These are phyloP conservation scores for Yarrowia divulgata DNA, from an alignment of 805 yeast species.

Conservation along the genomic window DNA sequence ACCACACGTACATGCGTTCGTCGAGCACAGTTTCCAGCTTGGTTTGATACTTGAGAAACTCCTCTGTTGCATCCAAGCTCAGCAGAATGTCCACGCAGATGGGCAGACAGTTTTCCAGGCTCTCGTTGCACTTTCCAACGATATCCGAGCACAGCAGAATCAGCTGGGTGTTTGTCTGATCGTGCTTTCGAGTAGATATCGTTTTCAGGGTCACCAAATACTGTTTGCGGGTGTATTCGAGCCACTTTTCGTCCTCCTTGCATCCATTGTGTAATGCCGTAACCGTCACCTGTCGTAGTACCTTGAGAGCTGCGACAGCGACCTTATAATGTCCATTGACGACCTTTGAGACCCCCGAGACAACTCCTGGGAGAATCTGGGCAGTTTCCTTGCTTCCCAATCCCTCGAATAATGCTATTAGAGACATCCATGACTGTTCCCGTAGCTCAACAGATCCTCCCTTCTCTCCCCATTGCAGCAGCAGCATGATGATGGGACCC, in stretches of 20 bases:
- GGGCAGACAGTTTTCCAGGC: slow-evolving; percentile 10
- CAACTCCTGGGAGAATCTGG: slow-evolving; percentile 49
- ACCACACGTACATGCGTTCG: slow-evolving; percentile 46
- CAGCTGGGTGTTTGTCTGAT: slow-evolving; percentile 37
- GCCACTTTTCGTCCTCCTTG: slow-evolving; percentile 58
- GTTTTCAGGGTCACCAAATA: slow-evolving; percentile 55
- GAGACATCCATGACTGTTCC: slow-evolving; percentile 12
- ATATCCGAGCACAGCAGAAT: slow-evolving; percentile 37
- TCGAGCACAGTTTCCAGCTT: slow-evolving; percentile 40
- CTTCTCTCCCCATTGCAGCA: slow-evolving; percentile 24
- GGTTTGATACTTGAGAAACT: slow-evolving; percentile 17
- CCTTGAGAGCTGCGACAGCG: slow-evolving; percentile 40
- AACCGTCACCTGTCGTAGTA: slow-evolving; percentile 42
- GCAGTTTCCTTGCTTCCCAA: slow-evolving; percentile 45
- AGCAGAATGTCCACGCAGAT: slow-evolving; percentile 19
- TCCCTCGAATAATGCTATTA: not conserved
- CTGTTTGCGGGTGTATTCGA: slow-evolving; percentile 61
- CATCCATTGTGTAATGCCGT: slow-evolving; percentile 44
- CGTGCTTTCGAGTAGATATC: slow-evolving; percentile 24
- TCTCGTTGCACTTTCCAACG: slow-evolving; percentile 26
- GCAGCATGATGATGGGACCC: slow-evolving; percentile 16
- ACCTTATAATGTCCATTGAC: slow-evolving; percentile 46
- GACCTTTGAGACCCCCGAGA: slow-evolving; percentile 47
- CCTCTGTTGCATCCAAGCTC: slow-evolving; percentile 25
- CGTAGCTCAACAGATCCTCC: slow-evolving; percentile 21